Evolutionary conservation across 1,284 basidiomycete species (phyloP), one percentile per base, ranked within the genome.

Genomic region (Puccinia triticina): DNA sequence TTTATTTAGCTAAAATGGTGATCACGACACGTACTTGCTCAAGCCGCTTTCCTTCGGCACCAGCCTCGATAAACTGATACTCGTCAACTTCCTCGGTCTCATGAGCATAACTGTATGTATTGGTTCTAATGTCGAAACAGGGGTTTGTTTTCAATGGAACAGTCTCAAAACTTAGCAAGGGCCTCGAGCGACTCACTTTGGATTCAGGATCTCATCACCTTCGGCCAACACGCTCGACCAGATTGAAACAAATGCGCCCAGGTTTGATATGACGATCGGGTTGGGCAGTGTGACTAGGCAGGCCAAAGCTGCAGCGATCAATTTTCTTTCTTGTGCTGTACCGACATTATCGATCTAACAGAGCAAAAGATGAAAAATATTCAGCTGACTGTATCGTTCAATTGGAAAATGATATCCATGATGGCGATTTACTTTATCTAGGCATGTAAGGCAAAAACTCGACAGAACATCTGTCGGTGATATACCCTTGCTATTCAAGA

Each of bases 401-500:
- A 48, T n/a, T 34, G 26, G 2, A 3, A 48, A n/a, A 50, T n/a
- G 18, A 14, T 32, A 10, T 26, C 1, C n/a, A 23, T 71, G 3
- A 16, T 50, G 46, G 5, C 21, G 32, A 34, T 26, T n/a, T 69
- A 78, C 77, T 32, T 69, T 78, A n/a, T 78, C 77, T 4, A 78
- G 64, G 21, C 77, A 78, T 37, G 77, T 67, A 34, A 53, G 77
- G 66, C 77, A 78, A 78, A 78, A 78, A 64, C 77, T 78, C 23
- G 43, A 53, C 12, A 78, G 34, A 23, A 78, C 23, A 78, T 64
- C 77, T 43, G 77, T 55, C 18, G 77, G 61, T 26, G 61, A 53
- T 11, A 78, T 67, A 5, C 77, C 77, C 55, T 37, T 43, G 3
- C 50, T 43, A n/a, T 78, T 48, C n/a, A 40, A 23, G 48, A 67